Evolutionary conservation across 1,139 yeast genomes (phyloP).

Genomic region (Yarrowia galli): DNA sequence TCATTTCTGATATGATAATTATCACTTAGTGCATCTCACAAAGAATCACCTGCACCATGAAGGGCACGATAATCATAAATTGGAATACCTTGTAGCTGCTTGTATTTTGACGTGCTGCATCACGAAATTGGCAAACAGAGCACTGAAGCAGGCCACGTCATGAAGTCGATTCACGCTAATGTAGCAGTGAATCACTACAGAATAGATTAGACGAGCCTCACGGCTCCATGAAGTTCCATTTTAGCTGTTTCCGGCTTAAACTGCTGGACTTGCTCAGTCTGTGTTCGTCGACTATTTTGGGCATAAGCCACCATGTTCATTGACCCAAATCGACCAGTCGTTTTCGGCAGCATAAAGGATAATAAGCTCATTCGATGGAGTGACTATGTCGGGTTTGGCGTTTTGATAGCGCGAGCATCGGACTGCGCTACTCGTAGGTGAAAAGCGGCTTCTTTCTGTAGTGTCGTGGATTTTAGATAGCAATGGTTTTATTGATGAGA

Average conservation of each 20-base stretch:
- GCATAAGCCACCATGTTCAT: not conserved
- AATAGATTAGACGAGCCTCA: not conserved
- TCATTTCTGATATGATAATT: too few species aligned
- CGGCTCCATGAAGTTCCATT: not conserved
- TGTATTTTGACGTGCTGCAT: slow-evolving; percentile 3
- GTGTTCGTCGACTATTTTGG: not conserved
- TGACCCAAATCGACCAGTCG: not conserved
- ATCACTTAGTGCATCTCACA: not conserved
- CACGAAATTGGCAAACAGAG: not conserved
- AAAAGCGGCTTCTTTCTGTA: not conserved
- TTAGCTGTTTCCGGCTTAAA: not conserved
- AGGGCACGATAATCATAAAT: not conserved
- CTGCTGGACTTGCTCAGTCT: not conserved
- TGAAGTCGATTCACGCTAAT: not conserved
- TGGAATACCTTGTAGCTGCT: too few species aligned
- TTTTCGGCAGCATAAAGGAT: slow-evolving; percentile 3
- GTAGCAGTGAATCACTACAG: too few species aligned
- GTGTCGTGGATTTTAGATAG: not conserved
- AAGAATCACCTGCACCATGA: not conserved
- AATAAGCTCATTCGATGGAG: slow-evolving; percentile 8
- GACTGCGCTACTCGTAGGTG: not conserved
- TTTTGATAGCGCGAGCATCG: not conserved
- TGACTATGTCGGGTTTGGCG: slow-evolving; percentile 5
- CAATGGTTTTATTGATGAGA: too few species aligned
- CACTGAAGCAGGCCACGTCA: slow-evolving; percentile 2